Conservation (phyloP, 805 yeast species). For the Barnettozyma populi region DNA sequence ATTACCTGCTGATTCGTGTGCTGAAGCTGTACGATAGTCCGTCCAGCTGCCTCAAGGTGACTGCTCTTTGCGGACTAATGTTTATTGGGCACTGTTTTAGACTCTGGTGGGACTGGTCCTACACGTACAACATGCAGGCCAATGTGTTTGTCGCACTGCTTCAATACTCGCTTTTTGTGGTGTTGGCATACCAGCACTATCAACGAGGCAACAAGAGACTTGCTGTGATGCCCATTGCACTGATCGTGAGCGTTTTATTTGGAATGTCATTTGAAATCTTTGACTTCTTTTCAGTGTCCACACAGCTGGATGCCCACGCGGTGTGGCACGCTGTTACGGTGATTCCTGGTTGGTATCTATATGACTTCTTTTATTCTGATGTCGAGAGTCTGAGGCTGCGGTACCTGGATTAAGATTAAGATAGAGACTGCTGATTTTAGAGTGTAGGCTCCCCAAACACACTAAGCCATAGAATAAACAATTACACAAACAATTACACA, state of each 20-base stretch:
- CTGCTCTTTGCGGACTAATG: conserved; percentile 39
- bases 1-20: conserved; percentile 57
- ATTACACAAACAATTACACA: too few species aligned
- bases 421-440: background rate
- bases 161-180: conserved; percentile 49
- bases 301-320: conserved; percentile 83
- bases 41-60: conserved; percentile 34
- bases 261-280: conserved; percentile 91
- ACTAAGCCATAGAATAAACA: too few species aligned
- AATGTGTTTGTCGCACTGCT: conserved; percentile 73
- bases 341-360: conserved; percentile 73
- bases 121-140: conserved; percentile 90
- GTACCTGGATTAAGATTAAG: conserved; percentile 14
- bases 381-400: conserved; percentile 32
- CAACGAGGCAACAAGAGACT: conserved; percentile 14
- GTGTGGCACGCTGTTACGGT: conserved; percentile 91
- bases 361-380: conserved; percentile 49
- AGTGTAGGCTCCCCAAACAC: too few species aligned
- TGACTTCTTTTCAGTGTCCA: conserved; percentile 74
- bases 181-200: conserved; percentile 29
- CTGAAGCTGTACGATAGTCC: conserved; percentile 47
- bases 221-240: conserved; percentile 42
- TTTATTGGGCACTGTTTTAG: conserved; percentile 63
- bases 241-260: conserved; percentile 47
- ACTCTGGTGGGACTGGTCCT: conserved; percentile 72